A percentile compares a stretch with the other conserved stretches of the same genome.
These are phyloP conservation scores for Solanum corneliomulleri DNA, from an alignment of 257 asterid genomes.

Conservation along the genomic window DNA sequence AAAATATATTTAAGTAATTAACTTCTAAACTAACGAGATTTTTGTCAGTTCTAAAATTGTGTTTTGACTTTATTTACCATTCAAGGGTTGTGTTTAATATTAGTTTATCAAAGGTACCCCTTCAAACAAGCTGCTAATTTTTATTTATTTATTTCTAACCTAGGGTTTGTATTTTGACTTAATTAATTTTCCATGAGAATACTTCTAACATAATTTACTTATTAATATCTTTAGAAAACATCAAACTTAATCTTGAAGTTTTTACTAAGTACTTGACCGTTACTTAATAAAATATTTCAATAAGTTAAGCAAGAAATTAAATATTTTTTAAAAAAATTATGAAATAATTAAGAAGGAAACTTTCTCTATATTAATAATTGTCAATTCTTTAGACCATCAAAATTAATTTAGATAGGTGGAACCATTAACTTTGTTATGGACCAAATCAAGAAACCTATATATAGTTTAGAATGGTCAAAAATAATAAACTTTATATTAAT, in stretches of 20 bases:
- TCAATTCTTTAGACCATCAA: background rate
- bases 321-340: background rate
- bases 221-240: background rate
- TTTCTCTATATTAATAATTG: background rate
- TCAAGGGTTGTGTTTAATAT: background rate
- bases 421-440: background rate
- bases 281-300: background rate
- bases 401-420: background rate
- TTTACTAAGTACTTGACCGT: background rate
- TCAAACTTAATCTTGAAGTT: background rate
- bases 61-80: background rate
- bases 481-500: background rate
- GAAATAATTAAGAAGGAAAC: background rate
- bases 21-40: background rate
- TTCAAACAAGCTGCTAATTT: background rate
- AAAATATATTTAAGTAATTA: too few relatives aligned
- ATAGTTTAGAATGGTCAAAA: background rate
- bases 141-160: background rate
- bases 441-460: background rate
- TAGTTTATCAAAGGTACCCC: background rate
- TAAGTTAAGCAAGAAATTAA: background rate
- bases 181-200: background rate
- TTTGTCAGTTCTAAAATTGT: too few relatives aligned
- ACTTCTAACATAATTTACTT: background rate
- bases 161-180: background rate